phyloP scores from a whole-genome alignment of 345 rosid genomes.

The Salix suchowensis region DNA sequence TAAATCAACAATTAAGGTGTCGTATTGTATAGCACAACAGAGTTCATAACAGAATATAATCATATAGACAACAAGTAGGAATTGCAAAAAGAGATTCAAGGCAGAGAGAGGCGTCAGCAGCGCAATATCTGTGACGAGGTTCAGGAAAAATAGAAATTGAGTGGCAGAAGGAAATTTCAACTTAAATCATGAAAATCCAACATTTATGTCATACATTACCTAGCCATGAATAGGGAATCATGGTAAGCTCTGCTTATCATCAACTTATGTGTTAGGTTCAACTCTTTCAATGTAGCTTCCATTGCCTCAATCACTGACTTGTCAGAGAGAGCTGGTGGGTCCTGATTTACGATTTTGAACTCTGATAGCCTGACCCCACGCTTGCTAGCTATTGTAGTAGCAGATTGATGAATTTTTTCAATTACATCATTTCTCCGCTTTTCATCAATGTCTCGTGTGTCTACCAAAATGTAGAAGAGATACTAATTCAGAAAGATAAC shows the following conservation, averaged over 20 bases:
- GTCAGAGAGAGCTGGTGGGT: conserved; percentile 82
- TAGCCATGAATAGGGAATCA: conserved; percentile 93
- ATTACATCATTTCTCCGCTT: conserved; percentile 67
- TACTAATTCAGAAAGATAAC: too few relatives aligned
- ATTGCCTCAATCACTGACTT: conserved; percentile 57
- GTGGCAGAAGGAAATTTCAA: background rate
- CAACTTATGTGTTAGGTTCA: conserved; percentile 62
- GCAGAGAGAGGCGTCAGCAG: too few relatives aligned
- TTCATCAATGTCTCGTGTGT: conserved; percentile 87
- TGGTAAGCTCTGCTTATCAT: conserved; percentile 99
- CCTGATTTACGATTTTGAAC: conserved; percentile 87
- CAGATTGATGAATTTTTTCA: conserved; percentile 71
- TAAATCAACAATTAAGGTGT: too few relatives aligned
- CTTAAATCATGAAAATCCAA: background rate
- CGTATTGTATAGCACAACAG: background rate
- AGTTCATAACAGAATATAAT: background rate
- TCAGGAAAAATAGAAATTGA: background rate
- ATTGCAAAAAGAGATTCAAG: background rate
- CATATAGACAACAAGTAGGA: background rate
- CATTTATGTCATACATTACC: conserved; percentile 34
- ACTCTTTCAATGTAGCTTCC: conserved; percentile 62
- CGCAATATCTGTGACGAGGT: background rate
- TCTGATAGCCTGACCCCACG: conserved; percentile 64
- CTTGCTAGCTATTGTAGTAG: conserved; percentile 50
- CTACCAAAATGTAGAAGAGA: conserved; percentile 29